Conservation (phyloP, 78 protist genomes). For the Mastigamoeba balamuthi region DNA sequence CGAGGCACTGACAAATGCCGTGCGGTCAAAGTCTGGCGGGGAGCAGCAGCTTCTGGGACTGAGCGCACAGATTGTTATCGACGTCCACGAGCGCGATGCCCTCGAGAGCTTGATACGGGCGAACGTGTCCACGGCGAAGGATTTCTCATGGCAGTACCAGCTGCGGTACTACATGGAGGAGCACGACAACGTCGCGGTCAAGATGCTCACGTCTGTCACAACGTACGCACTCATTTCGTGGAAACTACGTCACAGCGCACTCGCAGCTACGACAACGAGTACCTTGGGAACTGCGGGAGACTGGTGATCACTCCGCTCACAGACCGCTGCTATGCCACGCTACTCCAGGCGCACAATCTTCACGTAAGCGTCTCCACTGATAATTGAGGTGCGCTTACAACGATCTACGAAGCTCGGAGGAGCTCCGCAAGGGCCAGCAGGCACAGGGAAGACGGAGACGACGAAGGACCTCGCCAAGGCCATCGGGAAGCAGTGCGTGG, state of each 20-base stretch:
- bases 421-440: constrained; percentile 93
- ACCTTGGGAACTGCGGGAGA: constrained; percentile 60
- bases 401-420: constrained; percentile 73
- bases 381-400: constrained; percentile 68
- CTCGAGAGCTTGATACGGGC: background rate
- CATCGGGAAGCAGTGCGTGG: constrained; percentile 69
- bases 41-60: too few species aligned
- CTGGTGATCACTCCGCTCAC: constrained; percentile 91
- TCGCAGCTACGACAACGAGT: constrained; percentile 78
- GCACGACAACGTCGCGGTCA: constrained; percentile 7
- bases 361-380: background rate
- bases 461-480: constrained; percentile 87
- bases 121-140: background rate
- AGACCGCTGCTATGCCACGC: constrained; percentile 69
- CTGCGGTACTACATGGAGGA: background rate
- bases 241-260: too few species aligned
- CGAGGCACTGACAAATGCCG: constrained; percentile 13
- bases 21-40: too few species aligned
- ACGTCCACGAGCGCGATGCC: constrained; percentile 68
- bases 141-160: constrained; percentile 30
- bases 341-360: background rate
- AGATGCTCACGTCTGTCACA: constrained; percentile 15
- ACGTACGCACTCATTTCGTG: too few species aligned
- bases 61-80: constrained; percentile 47
- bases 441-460: constrained; percentile 95